Percentiles rank a stretch among this genome's conserved stretches.
These are phyloP conservation scores for Elsinoe perseae DNA, from an alignment of 2,329 filamentous ascomycete species.

Conservation along the genomic window DNA sequence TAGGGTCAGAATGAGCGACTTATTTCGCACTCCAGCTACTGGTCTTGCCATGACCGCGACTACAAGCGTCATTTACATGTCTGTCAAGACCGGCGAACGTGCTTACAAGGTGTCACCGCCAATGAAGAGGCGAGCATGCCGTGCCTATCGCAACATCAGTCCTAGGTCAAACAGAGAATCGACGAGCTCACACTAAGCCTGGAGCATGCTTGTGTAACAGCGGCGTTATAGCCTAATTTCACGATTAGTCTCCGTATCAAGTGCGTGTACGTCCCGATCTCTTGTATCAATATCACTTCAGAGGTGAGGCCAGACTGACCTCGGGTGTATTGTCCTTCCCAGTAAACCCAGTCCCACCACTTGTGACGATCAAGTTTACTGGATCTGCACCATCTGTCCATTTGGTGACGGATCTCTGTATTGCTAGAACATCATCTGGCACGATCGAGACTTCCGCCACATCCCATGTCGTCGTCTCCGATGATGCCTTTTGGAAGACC, in stretches of 20 bases:
- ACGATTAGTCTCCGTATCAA: not conserved
- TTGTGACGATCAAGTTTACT: constrained; percentile 74
- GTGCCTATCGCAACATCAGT: constrained; percentile 46
- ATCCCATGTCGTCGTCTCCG: constrained; percentile 61
- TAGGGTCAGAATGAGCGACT: constrained; percentile 75
- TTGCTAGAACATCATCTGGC: constrained; percentile 63
- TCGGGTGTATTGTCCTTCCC: constrained; percentile 80
- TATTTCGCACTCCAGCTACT: constrained; percentile 77
- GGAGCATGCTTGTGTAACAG: constrained; percentile 79
- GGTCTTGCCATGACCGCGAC: constrained; percentile 96
- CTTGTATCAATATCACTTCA: not conserved
- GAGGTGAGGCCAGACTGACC: constrained; percentile 41
- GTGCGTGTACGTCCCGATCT: constrained; percentile 1
- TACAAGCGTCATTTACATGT: constrained; percentile 33
- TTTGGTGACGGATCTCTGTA: constrained; percentile 61
- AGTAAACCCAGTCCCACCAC: constrained; percentile 90
- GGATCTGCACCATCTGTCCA: constrained; percentile 63
- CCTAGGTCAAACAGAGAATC: not conserved
- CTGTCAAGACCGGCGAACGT: not conserved
- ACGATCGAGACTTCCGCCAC: constrained; percentile 66
- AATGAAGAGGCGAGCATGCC: constrained; percentile 85
- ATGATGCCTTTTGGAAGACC: constrained; percentile 45
- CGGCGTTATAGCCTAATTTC: constrained; percentile 60
- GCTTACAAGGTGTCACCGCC: constrained; percentile 78
- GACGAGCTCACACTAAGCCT: constrained; percentile 62